phyloP scores from a whole-genome alignment of 306 rosid genomes.

The Rosa persica region DNA sequence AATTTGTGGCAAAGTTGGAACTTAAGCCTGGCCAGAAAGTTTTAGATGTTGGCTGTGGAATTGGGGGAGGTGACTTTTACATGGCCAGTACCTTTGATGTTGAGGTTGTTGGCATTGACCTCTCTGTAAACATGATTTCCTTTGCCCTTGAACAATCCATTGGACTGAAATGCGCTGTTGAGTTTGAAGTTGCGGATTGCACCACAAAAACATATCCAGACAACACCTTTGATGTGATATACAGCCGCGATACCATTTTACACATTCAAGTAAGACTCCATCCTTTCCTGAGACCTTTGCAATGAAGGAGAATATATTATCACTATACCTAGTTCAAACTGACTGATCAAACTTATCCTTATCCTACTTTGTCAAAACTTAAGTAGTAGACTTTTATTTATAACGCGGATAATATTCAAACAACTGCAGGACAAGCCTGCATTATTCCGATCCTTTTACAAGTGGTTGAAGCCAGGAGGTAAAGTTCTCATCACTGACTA shows the following conservation, averaged over 20 bases:
- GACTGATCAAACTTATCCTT: neutral
- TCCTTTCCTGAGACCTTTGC: neutral
- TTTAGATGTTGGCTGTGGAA: conserved; percentile 96
- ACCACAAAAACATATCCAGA: conserved; percentile 66
- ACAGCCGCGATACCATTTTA: conserved; percentile 82
- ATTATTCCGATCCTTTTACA: conserved; percentile 65
- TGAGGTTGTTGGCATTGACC: conserved; percentile 90
- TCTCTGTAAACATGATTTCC: conserved; percentile 89
- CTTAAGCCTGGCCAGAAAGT: conserved; percentile 81
- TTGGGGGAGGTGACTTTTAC: conserved; percentile 94
- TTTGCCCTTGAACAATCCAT: conserved; percentile 83
- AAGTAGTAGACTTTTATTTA: neutral
- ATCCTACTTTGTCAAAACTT: neutral
- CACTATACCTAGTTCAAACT: neutral
- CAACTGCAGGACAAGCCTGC: conserved; percentile 70
- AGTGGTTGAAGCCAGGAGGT: conserved; percentile 97
- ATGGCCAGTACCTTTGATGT: conserved; percentile 81
- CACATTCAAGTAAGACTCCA: conserved; percentile 66
- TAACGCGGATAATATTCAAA: neutral
- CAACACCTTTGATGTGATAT: conserved; percentile 72
- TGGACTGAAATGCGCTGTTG: conserved; percentile 71
- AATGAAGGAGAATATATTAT: neutral
- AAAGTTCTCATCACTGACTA: conserved; percentile 85
- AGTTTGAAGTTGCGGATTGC: conserved; percentile 95
- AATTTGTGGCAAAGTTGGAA: conserved; percentile 73